Percentiles rank a stretch among this genome's conserved stretches.
Conservation (phyloP, 306 rosid species). For the Malus asiatica region DNA sequence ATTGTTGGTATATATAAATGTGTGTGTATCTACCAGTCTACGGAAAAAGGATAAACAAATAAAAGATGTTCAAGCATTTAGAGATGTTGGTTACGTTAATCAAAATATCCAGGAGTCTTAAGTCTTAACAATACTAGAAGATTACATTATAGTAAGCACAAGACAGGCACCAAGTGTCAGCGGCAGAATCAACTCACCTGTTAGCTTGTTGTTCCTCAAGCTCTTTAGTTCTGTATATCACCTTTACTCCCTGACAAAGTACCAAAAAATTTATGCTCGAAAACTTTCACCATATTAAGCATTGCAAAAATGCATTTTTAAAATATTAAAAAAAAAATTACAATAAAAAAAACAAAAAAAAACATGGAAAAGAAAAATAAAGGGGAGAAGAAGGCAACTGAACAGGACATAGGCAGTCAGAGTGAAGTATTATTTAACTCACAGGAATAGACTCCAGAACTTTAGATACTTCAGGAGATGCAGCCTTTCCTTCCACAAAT, state of each 20-base stretch:
- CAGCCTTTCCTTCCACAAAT: slow-evolving; percentile 96
- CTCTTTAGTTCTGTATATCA: slow-evolving; percentile 82
- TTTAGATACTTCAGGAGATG: slow-evolving; percentile 65
- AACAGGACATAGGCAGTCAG: neutral
- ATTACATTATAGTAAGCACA: neutral
- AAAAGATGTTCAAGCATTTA: neutral
- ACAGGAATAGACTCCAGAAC: slow-evolving; percentile 84
- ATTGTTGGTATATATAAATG: neutral
- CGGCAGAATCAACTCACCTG: slow-evolving; percentile 46
- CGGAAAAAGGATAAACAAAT: neutral
- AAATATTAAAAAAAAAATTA: no score
- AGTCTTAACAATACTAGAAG: neutral
- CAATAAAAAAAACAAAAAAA: neutral
- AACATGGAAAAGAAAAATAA: neutral
- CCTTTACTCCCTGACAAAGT: slow-evolving; percentile 76
- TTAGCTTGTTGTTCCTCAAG: slow-evolving; percentile 90
- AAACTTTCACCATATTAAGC: neutral
- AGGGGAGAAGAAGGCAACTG: slow-evolving; percentile 1
- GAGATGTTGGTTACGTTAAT: neutral
- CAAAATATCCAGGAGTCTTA: neutral
- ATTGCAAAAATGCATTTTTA: slow-evolving; percentile 8
- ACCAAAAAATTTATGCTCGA: slow-evolving; percentile 8
- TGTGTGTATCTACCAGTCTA: neutral
- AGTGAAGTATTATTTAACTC: slow-evolving; percentile 29
- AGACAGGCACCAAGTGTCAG: slow-evolving; percentile 1